Evolutionary conservation across 257 asterid species (phyloP).

Genomic region (Parsonsia alboflavescens): DNA sequence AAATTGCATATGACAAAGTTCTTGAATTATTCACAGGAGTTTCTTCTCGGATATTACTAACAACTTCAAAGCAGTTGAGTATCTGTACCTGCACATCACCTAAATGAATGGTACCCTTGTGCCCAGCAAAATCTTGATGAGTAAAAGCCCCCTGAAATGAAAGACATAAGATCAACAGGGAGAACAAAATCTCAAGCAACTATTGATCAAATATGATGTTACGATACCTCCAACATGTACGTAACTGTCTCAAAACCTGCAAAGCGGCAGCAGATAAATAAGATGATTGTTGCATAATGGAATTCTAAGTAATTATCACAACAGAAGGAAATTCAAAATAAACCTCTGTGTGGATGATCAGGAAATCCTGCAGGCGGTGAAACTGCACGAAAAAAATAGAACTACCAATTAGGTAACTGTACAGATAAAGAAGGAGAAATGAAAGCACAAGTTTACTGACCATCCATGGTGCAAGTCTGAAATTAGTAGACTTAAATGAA

Average conservation of each 20-base stretch:
- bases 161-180: not conserved
- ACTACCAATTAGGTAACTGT: not conserved
- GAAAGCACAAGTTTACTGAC: not conserved
- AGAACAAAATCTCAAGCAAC: not conserved
- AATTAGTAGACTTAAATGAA: not conserved
- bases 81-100: slow-evolving; percentile 90
- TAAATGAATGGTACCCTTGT: slow-evolving; percentile 66
- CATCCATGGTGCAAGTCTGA: slow-evolving; percentile 1
- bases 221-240: slow-evolving; percentile 61
- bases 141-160: slow-evolving; percentile 66
- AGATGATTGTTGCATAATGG: not conserved
- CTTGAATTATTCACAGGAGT: not conserved
- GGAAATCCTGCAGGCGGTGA: slow-evolving; percentile 96
- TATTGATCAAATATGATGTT: not conserved
- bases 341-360: slow-evolving; percentile 97
- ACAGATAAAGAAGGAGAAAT: not conserved
- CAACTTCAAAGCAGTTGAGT: not conserved
- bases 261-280: slow-evolving; percentile 3
- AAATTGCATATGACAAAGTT: not conserved
- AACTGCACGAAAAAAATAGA: slow-evolving; percentile 40
- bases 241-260: slow-evolving; percentile 96
- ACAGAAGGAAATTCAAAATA: not conserved
- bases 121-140: slow-evolving; percentile 95
- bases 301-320: not conserved
- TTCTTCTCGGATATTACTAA: not conserved